A percentile compares a stretch with the other conserved stretches of the same genome.
phyloP scores from a whole-genome alignment of 345 rosid genomes.

The Nephelium lappaceum region DNA sequence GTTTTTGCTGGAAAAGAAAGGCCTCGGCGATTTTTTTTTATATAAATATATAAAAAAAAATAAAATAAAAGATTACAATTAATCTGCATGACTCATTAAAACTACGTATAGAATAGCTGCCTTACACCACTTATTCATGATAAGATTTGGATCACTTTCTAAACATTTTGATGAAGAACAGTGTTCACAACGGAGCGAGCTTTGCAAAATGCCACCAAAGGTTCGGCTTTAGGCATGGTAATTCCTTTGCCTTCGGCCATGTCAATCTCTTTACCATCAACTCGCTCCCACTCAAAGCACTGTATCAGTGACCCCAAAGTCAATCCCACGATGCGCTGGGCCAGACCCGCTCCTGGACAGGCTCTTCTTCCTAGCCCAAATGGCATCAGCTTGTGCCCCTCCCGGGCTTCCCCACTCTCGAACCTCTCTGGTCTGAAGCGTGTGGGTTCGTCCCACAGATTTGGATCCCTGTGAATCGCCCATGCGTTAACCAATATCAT shows the following conservation, averaged over 20 bases:
- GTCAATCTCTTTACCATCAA: conserved; percentile 39
- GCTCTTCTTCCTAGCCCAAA: conserved; percentile 54
- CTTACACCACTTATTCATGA: too few relatives aligned
- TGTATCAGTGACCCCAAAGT: conserved; percentile 46
- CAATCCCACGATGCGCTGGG: conserved; percentile 38
- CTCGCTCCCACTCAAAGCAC: conserved; percentile 50
- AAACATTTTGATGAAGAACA: not conserved
- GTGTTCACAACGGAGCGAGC: conserved; percentile 28
- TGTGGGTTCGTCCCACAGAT: conserved; percentile 38
- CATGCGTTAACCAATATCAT: conserved; percentile 43
- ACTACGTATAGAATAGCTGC: too few relatives aligned
- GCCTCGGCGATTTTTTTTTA: too few relatives aligned
- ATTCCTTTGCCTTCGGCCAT: conserved; percentile 44
- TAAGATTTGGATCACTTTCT: not conserved
- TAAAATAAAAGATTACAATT: too few relatives aligned
- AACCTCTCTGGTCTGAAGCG: conserved; percentile 60
- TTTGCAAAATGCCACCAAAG: conserved; percentile 39
- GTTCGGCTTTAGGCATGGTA: conserved; percentile 42
- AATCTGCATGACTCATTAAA: too few relatives aligned
- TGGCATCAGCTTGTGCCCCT: conserved; percentile 36
- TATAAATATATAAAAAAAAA: too few relatives aligned
- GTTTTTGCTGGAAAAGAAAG: too few relatives aligned
- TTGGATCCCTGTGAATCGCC: conserved; percentile 51
- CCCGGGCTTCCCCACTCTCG: conserved; percentile 15
- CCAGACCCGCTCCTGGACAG: conserved; percentile 49